These are phyloP conservation scores for Crassisporium funariophilum DNA, from an alignment of 768 basidiomycete species.

Conservation along the genomic window DNA sequence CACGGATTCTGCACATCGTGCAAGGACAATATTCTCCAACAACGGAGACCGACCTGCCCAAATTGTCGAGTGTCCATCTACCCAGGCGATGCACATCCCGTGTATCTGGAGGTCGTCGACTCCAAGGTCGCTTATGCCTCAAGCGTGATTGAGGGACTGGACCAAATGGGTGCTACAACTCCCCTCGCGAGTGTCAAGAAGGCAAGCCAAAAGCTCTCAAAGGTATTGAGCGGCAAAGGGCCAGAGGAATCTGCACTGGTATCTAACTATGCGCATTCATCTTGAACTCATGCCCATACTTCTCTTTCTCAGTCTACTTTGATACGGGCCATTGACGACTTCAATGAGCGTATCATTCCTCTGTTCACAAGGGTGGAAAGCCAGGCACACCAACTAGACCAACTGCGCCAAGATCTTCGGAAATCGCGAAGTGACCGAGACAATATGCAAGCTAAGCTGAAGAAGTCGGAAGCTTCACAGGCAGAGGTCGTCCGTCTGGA, in stretches of 20 bases:
- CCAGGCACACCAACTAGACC: slow-evolving; percentile 30
- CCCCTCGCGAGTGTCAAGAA: slow-evolving; percentile 37
- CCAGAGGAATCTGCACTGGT: slow-evolving; percentile 30
- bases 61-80: slow-evolving; percentile 23
- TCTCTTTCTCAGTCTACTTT: slow-evolving; percentile 28
- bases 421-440: slow-evolving; percentile 14
- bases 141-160: slow-evolving; percentile 33
- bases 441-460: slow-evolving; percentile 14
- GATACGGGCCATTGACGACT: slow-evolving; percentile 39
- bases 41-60: slow-evolving; percentile 24
- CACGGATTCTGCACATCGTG: slow-evolving; percentile 46
- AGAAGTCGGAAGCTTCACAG: slow-evolving; percentile 19
- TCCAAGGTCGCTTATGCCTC: slow-evolving; percentile 20
- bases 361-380: slow-evolving; percentile 32
- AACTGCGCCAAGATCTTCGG: slow-evolving; percentile 18
- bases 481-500: slow-evolving; percentile 24
- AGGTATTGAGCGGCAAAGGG: slow-evolving; percentile 26
- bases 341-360: slow-evolving; percentile 44
- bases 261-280: slow-evolving; percentile 11
- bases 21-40: slow-evolving; percentile 24
- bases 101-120: slow-evolving; percentile 31
- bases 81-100: slow-evolving; percentile 25
- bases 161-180: slow-evolving; percentile 34
- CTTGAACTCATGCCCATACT: neutral
- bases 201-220: slow-evolving; percentile 36